A percentile compares a stretch with the other conserved stretches of the same genome.
phyloP scores from a whole-genome alignment of 2,329 filamentous ascomycete species.

The Alternaria brassicae region DNA sequence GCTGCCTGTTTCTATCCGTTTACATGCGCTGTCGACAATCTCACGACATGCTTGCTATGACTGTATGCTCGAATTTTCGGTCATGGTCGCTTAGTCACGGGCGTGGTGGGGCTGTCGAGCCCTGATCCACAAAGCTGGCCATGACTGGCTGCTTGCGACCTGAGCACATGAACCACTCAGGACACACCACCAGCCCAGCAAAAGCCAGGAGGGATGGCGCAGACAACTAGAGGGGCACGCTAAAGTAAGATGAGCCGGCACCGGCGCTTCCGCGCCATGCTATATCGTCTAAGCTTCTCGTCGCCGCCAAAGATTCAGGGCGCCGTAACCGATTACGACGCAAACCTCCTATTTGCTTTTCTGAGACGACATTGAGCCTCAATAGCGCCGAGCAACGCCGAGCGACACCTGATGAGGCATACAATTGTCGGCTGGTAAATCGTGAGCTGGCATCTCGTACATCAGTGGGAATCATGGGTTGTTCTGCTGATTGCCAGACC shows the following conservation, averaged over 20 bases:
- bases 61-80: conserved; percentile 23
- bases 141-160: conserved; percentile 1
- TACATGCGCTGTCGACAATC: not conserved
- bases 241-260: not conserved
- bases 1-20: not conserved
- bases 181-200: not conserved
- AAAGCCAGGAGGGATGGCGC: conserved; percentile 9
- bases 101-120: conserved; percentile 8
- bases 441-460: not conserved
- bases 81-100: conserved; percentile 34
- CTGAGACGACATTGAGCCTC: conserved; percentile 2
- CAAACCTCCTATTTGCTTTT: conserved; percentile 11
- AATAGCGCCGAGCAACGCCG: conserved; percentile 8
- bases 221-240: conserved; percentile 14
- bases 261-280: conserved; percentile 13
- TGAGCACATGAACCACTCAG: not conserved
- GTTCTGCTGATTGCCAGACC: not conserved
- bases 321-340: conserved; percentile 12
- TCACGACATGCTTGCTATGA: conserved; percentile 9
- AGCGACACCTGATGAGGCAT: not conserved
- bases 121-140: not conserved
- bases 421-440: not conserved
- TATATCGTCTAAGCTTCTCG: conserved; percentile 5
- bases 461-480: not conserved
- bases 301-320: not conserved